A percentile compares a stretch with the other conserved stretches of the same genome.
Conservation (phyloP, 2,329 filamentous ascomycete species). For the Pseudocercospora fuligena region DNA sequence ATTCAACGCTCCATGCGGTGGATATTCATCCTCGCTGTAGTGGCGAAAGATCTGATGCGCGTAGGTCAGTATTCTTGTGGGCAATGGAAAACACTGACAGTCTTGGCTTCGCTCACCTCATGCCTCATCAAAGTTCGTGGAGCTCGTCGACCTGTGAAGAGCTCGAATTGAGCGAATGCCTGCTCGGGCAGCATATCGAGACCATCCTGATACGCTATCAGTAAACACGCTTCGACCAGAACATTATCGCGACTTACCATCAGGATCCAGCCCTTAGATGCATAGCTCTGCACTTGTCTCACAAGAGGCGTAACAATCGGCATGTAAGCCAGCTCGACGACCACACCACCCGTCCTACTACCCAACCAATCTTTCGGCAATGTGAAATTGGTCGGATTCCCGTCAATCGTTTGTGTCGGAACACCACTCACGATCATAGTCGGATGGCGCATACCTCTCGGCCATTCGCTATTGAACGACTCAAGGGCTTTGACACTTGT, state of each 20-base stretch:
- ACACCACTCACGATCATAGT: conserved; percentile 80
- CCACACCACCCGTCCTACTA: conserved; percentile 75
- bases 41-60: conserved; percentile 43
- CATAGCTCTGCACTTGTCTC: conserved; percentile 65
- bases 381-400: conserved; percentile 71
- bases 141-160: conserved; percentile 76
- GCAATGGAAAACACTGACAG: no score
- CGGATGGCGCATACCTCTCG: conserved; percentile 63
- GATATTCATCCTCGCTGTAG: conserved; percentile 34
- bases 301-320: conserved; percentile 73
- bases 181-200: conserved; percentile 78
- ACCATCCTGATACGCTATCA: conserved; percentile 56
- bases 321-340: conserved; percentile 74
- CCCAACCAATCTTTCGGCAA: conserved; percentile 72
- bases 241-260: conserved; percentile 45
- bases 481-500: conserved; percentile 61
- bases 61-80: neutral
- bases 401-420: conserved; percentile 69
- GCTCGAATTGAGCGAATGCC: conserved; percentile 79
- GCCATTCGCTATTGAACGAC: conserved; percentile 67
- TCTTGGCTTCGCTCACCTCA: conserved; percentile 47
- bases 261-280: conserved; percentile 70
- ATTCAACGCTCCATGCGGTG: conserved; percentile 29
- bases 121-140: conserved; percentile 73
- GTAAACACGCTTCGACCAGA: neutral